Evolutionary conservation across 2,329 filamentous ascomycete species (phyloP).

Genomic region (Neobulgaria alba): DNA sequence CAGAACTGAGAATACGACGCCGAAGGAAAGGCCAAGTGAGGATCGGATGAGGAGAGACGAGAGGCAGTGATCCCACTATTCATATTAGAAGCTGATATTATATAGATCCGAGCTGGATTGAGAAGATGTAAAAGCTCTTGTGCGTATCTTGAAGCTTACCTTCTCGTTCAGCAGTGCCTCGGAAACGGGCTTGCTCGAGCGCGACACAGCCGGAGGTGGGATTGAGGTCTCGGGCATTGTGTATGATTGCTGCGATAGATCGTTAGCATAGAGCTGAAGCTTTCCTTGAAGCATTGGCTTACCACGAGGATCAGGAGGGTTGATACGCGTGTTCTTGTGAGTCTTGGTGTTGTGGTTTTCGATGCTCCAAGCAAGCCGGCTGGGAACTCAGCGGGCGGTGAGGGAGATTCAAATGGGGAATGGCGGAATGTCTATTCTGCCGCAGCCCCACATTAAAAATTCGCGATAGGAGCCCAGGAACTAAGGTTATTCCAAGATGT

Average conservation of each 20-base stretch:
- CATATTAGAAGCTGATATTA: too few relatives aligned
- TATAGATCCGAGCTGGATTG: background rate
- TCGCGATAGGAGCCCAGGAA: too few relatives aligned
- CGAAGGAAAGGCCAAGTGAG: conserved; percentile 89
- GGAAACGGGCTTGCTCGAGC: conserved; percentile 74
- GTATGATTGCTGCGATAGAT: conserved; percentile 1
- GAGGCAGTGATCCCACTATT: conserved; percentile 94
- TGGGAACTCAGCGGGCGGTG: too few relatives aligned
- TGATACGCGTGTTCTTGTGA: background rate
- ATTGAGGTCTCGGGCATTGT: conserved; percentile 27
- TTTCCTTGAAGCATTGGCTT: conserved; percentile 9
- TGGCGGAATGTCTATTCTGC: conserved; percentile 6
- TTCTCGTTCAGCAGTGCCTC: conserved; percentile 98
- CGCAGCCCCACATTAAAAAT: too few relatives aligned
- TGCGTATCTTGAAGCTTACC: conserved; percentile 41
- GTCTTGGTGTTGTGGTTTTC: conserved; percentile 3
- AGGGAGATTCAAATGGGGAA: too few relatives aligned
- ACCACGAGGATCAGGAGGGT: conserved; percentile 3
- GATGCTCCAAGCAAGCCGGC: conserved; percentile 1
- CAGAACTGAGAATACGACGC: conserved; percentile 96
- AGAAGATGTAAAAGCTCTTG: background rate
- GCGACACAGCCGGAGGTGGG: conserved; percentile 55
- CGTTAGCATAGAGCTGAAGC: conserved; percentile 1
- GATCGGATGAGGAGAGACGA: conserved; percentile 97
- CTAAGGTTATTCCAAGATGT: too few relatives aligned